Conservation (phyloP, 2,329 filamentous ascomycete species). For the Aureobasidium melanogenum region DNA sequence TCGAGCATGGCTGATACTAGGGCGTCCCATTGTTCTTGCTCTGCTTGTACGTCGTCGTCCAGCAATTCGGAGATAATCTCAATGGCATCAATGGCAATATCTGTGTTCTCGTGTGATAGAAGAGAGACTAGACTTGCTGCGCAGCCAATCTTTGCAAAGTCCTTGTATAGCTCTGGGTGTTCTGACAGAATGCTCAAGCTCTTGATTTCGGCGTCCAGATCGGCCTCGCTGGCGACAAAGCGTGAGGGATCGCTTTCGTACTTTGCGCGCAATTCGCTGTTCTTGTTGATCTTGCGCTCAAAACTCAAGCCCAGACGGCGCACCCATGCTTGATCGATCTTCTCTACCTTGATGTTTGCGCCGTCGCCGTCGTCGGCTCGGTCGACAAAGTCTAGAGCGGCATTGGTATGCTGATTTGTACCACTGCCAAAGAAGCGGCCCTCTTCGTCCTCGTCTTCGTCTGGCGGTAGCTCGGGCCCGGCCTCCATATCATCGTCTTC, state of each 20-base stretch:
- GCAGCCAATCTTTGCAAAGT: constrained; percentile 64
- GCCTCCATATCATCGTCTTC: constrained; percentile 27
- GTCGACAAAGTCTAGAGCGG: constrained; percentile 84
- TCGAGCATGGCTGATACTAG: constrained; percentile 56
- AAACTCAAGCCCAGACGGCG: constrained; percentile 73
- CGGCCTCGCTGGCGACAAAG: constrained; percentile 78
- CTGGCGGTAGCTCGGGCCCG: constrained; percentile 23
- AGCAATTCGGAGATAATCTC: constrained; percentile 86
- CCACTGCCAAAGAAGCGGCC: constrained; percentile 94
- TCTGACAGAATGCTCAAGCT: constrained; percentile 77
- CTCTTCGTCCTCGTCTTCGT: constrained; percentile 64
- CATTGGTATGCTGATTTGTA: constrained; percentile 68
- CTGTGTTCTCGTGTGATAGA: constrained; percentile 89
- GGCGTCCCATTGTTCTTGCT: constrained; percentile 69
- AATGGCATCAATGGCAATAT: constrained; percentile 85
- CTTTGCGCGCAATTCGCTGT: constrained; percentile 79
- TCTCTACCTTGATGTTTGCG: constrained; percentile 52
- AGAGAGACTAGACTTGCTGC: constrained; percentile 67
- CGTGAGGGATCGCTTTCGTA: constrained; percentile 72
- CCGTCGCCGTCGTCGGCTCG: constrained; percentile 49
- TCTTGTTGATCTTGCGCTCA: constrained; percentile 84
- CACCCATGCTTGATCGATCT: constrained; percentile 76
- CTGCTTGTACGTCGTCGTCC: constrained; percentile 81
- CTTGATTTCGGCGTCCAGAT: constrained; percentile 83
- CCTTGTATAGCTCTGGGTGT: constrained; percentile 71